Conservation (phyloP, 345 rosid genomes). For the Acer negundo region DNA sequence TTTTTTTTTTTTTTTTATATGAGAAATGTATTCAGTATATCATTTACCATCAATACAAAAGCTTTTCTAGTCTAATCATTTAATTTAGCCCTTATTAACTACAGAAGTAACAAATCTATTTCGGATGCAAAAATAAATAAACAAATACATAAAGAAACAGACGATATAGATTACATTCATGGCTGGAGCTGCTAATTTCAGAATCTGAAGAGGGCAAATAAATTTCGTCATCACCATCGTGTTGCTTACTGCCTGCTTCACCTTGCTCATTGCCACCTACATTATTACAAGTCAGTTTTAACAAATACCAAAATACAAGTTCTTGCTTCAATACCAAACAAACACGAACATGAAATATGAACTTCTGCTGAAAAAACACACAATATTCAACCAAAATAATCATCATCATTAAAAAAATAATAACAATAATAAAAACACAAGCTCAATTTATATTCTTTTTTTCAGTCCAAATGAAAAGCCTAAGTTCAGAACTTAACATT, state of each 20-base stretch:
- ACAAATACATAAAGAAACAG: background rate
- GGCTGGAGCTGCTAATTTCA: constrained; percentile 11
- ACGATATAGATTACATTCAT: constrained; percentile 2
- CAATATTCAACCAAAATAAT: background rate
- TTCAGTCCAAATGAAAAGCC: background rate
- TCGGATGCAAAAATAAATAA: too few species aligned
- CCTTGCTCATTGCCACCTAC: constrained; percentile 21
- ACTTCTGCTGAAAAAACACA: background rate
- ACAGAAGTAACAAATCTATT: background rate
- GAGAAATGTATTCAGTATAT: background rate
- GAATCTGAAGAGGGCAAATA: constrained; percentile 32
- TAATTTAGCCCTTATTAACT: background rate
- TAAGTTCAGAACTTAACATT: background rate
- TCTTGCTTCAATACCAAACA: background rate
- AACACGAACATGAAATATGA: background rate
- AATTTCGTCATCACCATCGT: constrained; percentile 15
- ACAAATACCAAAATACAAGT: background rate
- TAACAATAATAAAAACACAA: background rate
- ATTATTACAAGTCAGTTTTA: background rate
- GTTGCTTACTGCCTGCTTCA: background rate
- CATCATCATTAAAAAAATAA: background rate
- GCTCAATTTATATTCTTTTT: background rate
- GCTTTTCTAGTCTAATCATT: background rate
- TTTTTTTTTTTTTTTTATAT: too few species aligned
- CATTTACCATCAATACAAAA: background rate